phyloP scores from a whole-genome alignment of 1,284 basidiomycete species.

The Ganoderma multipileum region DNA sequence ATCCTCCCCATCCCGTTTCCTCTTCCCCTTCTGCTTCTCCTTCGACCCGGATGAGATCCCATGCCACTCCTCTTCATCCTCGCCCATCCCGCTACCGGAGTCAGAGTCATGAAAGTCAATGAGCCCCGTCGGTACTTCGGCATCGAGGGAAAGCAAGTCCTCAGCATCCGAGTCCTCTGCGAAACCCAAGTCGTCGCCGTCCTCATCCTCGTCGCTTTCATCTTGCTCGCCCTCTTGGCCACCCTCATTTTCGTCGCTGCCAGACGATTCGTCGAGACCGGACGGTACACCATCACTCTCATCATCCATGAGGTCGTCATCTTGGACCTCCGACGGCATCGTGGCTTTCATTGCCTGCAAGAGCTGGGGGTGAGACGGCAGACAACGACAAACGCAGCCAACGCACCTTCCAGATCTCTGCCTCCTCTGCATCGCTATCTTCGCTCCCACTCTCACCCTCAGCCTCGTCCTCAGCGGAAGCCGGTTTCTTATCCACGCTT shows the following conservation, averaged over 20 bases:
- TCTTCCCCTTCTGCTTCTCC: conserved; percentile 55
- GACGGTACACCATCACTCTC: conserved; percentile 44
- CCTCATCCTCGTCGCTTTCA: conserved; percentile 43
- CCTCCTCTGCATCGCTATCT: conserved; percentile 62
- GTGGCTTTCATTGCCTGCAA: conserved; percentile 83
- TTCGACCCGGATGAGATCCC: conserved; percentile 47
- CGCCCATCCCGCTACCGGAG: conserved; percentile 48
- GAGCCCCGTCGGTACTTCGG: conserved; percentile 58
- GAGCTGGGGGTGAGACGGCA: not conserved
- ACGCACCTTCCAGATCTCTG: conserved; percentile 85
- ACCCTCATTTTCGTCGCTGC: conserved; percentile 37
- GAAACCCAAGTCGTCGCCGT: conserved; percentile 55
- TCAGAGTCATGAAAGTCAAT: conserved; percentile 65
- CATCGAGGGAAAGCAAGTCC: conserved; percentile 66
- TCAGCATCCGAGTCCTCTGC: conserved; percentile 75
- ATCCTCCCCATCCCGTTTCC: conserved; percentile 47
- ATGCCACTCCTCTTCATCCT: conserved; percentile 62
- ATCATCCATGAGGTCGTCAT: conserved; percentile 48
- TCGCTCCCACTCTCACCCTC: conserved; percentile 38
- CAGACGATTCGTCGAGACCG: conserved; percentile 45
- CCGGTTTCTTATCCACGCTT: conserved; percentile 52
- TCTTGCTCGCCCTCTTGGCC: conserved; percentile 39
- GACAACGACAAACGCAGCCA: not conserved
- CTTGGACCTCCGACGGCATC: conserved; percentile 66
- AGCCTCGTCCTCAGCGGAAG: conserved; percentile 43